Conservation (phyloP, 495 filamentous ascomycete genomes). For the Aspergillus baeticus region DNA sequence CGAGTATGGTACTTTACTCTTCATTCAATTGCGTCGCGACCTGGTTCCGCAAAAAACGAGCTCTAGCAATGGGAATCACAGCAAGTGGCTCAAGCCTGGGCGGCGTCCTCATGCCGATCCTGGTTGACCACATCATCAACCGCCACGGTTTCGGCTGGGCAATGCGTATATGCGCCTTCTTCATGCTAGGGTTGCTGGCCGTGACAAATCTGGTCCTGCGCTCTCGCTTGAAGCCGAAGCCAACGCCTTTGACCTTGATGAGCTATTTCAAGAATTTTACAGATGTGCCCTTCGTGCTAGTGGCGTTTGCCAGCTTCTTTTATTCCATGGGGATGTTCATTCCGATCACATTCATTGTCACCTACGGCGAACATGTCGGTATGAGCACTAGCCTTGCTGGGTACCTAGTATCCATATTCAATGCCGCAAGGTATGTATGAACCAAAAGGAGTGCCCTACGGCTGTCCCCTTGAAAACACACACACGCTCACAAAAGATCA, state of each 20-base stretch:
- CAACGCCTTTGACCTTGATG: slow-evolving; percentile 47
- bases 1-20: too few species aligned
- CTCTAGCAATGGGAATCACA: slow-evolving; percentile 66
- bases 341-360: slow-evolving; percentile 66
- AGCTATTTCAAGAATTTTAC: slow-evolving; percentile 60
- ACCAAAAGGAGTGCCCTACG: not conserved
- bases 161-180: slow-evolving; percentile 65
- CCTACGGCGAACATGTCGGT: slow-evolving; percentile 37
- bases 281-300: slow-evolving; percentile 54
- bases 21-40: too few species aligned
- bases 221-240: slow-evolving; percentile 59
- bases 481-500: too few species aligned
- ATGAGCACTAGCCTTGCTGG: slow-evolving; percentile 56
- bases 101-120: slow-evolving; percentile 53
- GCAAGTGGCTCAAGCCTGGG: slow-evolving; percentile 64
- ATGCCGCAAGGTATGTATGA: slow-evolving; percentile 61
- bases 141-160: slow-evolving; percentile 75
- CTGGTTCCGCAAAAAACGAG: slow-evolving; percentile 68
- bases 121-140: too few species aligned
- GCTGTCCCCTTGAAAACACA: slow-evolving; percentile 17
- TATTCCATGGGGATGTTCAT: slow-evolving; percentile 73
- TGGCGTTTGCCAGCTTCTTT: slow-evolving; percentile 55
- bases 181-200: slow-evolving; percentile 62
- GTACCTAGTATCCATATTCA: slow-evolving; percentile 72
- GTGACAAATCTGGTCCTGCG: slow-evolving; percentile 64